Evolutionary conservation across 2,329 filamentous ascomycete genomes (phyloP).

Genomic region (Cercospora nicotianae): DNA sequence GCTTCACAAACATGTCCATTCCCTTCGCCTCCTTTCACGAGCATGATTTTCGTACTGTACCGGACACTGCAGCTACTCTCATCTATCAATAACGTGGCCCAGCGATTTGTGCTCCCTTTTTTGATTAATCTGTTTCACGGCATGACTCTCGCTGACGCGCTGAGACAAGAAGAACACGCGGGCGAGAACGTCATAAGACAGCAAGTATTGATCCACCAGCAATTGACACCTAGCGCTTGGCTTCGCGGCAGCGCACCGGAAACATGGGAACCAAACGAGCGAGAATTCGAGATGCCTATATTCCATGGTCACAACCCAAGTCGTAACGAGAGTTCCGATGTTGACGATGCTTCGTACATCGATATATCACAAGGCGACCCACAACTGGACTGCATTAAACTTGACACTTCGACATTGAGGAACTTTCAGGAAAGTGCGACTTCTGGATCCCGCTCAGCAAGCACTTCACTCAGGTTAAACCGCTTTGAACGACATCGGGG

Average conservation of each 20-base stretch:
- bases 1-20: slow-evolving; percentile 5
- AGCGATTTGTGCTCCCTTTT: slow-evolving; percentile 6
- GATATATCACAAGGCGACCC: neutral
- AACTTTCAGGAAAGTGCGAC: neutral
- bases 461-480: slow-evolving; percentile 4
- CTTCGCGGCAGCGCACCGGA: neutral
- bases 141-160: slow-evolving; percentile 1
- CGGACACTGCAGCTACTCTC: slow-evolving; percentile 3
- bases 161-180: neutral
- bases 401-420: neutral
- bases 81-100: neutral
- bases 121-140: slow-evolving; percentile 10
- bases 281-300: neutral
- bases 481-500: slow-evolving; percentile 6
- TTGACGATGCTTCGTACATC: neutral
- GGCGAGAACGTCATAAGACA: slow-evolving; percentile 3
- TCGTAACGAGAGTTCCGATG: neutral
- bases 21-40: neutral
- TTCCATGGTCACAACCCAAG: neutral
- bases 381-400: neutral
- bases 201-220: neutral
- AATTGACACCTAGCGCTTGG: neutral
- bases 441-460: neutral
- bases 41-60: slow-evolving; percentile 8
- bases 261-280: slow-evolving; percentile 3